A percentile compares a stretch with the other conserved stretches of the same genome.
These are phyloP conservation scores for Auricularia heimuer DNA, from an alignment of 768 basidiomycete genomes.

Conservation along the genomic window DNA sequence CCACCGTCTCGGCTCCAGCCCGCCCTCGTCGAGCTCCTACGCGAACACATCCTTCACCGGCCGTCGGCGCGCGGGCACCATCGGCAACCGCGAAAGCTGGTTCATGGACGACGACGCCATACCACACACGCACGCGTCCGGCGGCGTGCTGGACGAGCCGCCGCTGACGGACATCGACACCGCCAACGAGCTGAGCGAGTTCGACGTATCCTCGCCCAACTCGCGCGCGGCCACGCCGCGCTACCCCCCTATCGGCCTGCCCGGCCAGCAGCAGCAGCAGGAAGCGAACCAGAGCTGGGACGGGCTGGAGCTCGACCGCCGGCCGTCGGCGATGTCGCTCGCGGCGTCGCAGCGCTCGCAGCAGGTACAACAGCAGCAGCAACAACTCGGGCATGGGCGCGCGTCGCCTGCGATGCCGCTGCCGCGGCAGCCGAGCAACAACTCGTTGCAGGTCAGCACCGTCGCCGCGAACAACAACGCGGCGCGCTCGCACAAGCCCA, in stretches of 20 bases:
- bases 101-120: constrained; percentile 52
- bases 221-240: neutral
- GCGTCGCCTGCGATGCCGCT: neutral
- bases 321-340: neutral
- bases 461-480: neutral
- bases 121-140: constrained; percentile 22
- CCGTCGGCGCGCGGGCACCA: constrained; percentile 12
- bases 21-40: constrained; percentile 18
- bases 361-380: neutral
- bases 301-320: neutral
- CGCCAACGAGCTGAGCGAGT: constrained; percentile 18
- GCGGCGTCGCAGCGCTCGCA: neutral
- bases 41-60: constrained; percentile 15
- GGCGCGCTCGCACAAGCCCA: neutral
- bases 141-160: constrained; percentile 61
- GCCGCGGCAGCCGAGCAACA: neutral
- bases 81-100: constrained; percentile 51
- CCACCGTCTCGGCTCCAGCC: constrained; percentile 36
- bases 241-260: neutral
- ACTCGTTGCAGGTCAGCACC: neutral
- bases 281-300: neutral
- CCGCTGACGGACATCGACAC: constrained; percentile 68
- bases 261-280: constrained; percentile 1
- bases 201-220: neutral
- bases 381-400: neutral